Evolutionary conservation across 257 asterid species (phyloP).

Genomic region (Rauvolfia tetraphylla): DNA sequence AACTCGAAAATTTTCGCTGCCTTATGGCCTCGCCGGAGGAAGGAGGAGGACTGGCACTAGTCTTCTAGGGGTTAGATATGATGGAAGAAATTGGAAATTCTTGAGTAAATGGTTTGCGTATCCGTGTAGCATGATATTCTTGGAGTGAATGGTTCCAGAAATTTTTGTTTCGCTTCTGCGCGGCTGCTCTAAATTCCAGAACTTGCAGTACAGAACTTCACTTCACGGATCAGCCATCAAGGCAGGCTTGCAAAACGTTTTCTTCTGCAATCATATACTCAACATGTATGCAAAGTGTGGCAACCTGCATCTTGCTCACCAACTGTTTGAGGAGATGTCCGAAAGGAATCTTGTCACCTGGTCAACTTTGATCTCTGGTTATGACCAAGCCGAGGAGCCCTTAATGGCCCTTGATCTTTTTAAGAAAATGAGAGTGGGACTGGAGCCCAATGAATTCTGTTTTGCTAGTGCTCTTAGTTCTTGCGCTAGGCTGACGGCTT

Average conservation of each 20-base stretch:
- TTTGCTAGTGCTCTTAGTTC: conserved; percentile 65
- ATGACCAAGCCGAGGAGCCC: conserved; percentile 43
- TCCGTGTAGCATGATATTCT: too few species aligned
- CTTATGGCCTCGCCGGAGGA: too few species aligned
- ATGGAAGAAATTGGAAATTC: too few species aligned
- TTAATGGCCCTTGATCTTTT: conserved; percentile 42
- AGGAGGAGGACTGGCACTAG: too few species aligned
- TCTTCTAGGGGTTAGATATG: too few species aligned
- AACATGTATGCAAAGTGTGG: conserved; percentile 75
- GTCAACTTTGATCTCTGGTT: conserved; percentile 76
- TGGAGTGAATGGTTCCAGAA: conserved; percentile 32
- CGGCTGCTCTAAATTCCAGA: conserved; percentile 52
- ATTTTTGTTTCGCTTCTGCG: conserved; percentile 49
- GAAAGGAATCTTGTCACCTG: conserved; percentile 55
- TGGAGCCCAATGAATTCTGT: conserved; percentile 55
- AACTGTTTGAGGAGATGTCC: conserved; percentile 58
- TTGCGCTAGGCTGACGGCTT: conserved; percentile 47
- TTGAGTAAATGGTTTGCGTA: background rate
- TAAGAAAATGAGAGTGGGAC: conserved; percentile 32
- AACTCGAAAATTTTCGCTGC: too few species aligned
- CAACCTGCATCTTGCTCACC: conserved; percentile 35
- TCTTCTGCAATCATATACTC: conserved; percentile 48
- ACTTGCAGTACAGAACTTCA: conserved; percentile 33
- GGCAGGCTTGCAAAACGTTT: conserved; percentile 35
- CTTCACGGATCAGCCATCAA: conserved; percentile 63